Evolutionary conservation across 1,139 yeast genomes (phyloP).

Genomic region (Schizosaccharomyces versatilis): DNA sequence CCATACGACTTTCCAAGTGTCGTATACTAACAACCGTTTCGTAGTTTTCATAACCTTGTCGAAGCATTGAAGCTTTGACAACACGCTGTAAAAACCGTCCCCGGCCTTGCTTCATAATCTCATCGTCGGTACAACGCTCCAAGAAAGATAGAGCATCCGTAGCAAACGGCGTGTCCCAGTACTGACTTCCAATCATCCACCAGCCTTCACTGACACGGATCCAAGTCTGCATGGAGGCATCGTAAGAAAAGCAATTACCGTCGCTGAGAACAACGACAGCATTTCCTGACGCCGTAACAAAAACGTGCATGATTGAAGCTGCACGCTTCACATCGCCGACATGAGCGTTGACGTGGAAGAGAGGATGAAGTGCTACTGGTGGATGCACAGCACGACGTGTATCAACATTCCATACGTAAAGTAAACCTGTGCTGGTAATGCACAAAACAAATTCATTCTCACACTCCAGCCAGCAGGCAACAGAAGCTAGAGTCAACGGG

Average conservation of each 20-base stretch:
- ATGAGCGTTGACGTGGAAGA: not conserved
- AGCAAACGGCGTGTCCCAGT: constrained; percentile 68
- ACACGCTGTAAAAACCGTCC: constrained; percentile 70
- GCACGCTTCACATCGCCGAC: not conserved
- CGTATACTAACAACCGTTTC: constrained; percentile 71
- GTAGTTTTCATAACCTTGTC: constrained; percentile 82
- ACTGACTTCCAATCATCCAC: constrained; percentile 98
- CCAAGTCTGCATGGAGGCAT: constrained; percentile 55
- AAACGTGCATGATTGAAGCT: not conserved
- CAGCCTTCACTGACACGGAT: constrained; percentile 72
- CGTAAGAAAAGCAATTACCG: constrained; percentile 74
- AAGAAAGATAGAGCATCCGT: not conserved
- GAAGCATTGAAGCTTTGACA: constrained; percentile 76
- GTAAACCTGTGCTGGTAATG: not conserved
- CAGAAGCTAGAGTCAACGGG: constrained; percentile 36
- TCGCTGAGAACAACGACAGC: constrained; percentile 50
- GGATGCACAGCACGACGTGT: not conserved
- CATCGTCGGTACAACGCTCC: constrained; percentile 79
- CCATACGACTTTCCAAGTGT: constrained; percentile 69
- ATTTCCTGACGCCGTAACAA: not conserved
- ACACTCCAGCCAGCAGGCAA: constrained; percentile 33
- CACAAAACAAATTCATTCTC: constrained; percentile 23
- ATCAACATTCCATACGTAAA: not conserved
- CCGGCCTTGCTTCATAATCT: constrained; percentile 46
- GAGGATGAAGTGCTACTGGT: not conserved